phyloP scores from a whole-genome alignment of 257 asterid species.

The Solanum medicagineum region DNA sequence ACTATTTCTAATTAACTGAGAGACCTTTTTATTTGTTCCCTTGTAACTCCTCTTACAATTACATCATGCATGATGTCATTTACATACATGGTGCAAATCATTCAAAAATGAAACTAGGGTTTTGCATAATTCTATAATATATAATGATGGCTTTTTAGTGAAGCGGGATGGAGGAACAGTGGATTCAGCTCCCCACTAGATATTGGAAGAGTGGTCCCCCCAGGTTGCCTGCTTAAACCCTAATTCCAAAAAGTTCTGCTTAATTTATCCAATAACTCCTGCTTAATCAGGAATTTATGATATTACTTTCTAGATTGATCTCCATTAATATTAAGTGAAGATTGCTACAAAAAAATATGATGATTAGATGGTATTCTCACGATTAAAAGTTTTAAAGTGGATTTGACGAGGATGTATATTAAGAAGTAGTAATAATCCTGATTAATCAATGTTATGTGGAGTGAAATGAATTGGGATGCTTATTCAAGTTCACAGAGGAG shows the following conservation, averaged over 20 bases:
- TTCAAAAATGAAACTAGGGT: background rate
- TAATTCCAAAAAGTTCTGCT: background rate
- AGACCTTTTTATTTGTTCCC: too few species aligned
- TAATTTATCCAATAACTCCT: background rate
- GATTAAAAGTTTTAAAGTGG: background rate
- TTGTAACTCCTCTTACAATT: background rate
- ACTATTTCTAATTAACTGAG: too few species aligned
- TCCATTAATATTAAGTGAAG: background rate
- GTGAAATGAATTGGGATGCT: background rate
- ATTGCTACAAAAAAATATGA: background rate
- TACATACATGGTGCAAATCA: background rate
- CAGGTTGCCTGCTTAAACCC: conserved; percentile 9
- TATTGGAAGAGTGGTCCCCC: conserved; percentile 23
- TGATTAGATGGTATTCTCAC: background rate
- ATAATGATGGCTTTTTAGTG: background rate
- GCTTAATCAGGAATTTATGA: background rate
- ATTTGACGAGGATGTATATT: background rate
- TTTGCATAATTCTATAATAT: background rate
- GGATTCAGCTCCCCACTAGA: background rate
- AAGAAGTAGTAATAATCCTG: too few species aligned
- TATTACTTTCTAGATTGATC: too few species aligned
- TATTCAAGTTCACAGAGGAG: background rate
- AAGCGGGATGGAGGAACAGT: background rate
- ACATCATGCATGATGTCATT: background rate
- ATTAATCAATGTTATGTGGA: background rate